Conservation (phyloP, 768 basidiomycete genomes). For the Clitopilus hobsonii region DNA sequence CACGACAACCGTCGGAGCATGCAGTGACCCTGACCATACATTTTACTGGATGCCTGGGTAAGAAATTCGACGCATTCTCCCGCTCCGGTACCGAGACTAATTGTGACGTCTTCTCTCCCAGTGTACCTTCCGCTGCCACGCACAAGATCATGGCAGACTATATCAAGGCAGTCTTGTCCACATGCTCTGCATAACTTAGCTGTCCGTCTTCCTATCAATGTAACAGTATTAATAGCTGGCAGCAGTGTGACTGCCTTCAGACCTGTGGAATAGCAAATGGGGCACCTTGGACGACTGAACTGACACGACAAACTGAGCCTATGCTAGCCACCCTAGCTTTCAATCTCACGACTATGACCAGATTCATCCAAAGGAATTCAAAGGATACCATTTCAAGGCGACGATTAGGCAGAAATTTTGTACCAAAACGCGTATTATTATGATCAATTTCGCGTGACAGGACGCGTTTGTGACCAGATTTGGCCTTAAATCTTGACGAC, state of each 20-base stretch:
- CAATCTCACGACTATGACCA: no score
- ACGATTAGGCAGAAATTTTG: neutral
- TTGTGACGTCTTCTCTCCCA: conserved; percentile 3
- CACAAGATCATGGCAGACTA: conserved; percentile 16
- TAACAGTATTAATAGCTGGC: neutral
- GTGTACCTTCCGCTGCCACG: conserved; percentile 11
- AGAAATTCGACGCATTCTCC: neutral
- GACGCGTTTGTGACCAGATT: neutral
- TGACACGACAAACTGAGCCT: no score
- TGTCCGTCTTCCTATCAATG: neutral
- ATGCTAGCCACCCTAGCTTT: no score
- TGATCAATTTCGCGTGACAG: neutral
- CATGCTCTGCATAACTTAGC: conserved; percentile 6
- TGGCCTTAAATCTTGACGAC: neutral
- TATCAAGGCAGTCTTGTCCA: conserved; percentile 11
- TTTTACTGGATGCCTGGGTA: conserved; percentile 19
- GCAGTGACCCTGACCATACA: conserved; percentile 13
- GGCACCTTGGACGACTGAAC: no score
- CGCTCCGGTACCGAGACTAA: neutral
- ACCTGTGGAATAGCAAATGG: no score
- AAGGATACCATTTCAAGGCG: neutral
- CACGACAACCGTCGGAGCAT: conserved; percentile 11
- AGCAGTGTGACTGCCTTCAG: no score
- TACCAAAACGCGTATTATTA: neutral
- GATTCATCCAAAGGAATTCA: neutral